phyloP scores from a whole-genome alignment of 495 filamentous ascomycete species.

The Penicillium chermesinum region DNA sequence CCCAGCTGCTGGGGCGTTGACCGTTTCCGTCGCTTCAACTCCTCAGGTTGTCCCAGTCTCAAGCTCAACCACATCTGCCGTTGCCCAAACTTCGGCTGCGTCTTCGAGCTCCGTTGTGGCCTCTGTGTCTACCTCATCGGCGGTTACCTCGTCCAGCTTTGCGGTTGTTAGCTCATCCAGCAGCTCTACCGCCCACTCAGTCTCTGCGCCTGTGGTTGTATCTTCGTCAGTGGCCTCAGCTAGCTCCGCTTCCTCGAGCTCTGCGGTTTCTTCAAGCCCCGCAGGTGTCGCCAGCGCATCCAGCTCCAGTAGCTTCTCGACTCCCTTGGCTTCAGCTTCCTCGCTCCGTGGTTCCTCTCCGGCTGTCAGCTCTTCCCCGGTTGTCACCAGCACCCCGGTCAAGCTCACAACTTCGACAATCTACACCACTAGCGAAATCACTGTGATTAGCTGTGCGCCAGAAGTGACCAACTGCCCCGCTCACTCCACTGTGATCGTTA shows the following conservation, averaged over 20 bases:
- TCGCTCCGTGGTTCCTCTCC: not conserved
- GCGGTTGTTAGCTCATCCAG: not conserved
- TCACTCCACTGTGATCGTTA: constrained; percentile 26
- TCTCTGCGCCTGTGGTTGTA: not conserved
- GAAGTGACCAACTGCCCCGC: constrained; percentile 57
- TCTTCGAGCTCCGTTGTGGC: not conserved
- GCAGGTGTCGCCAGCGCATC: not conserved
- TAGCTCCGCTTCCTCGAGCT: not conserved
- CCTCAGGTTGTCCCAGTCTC: no score
- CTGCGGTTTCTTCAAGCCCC: not conserved
- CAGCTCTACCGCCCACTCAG: not conserved
- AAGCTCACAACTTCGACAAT: constrained; percentile 54
- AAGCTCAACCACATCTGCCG: not conserved
- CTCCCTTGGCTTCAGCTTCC: not conserved
- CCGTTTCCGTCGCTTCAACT: no score
- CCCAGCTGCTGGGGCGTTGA: no score
- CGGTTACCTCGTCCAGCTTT: not conserved
- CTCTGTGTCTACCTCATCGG: not conserved
- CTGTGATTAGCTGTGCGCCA: constrained; percentile 53
- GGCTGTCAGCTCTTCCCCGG: not conserved
- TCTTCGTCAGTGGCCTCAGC: not conserved
- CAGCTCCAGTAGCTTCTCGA: not conserved
- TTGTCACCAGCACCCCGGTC: not conserved
- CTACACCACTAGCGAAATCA: constrained; percentile 52
- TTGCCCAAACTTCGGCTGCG: not conserved